Evolutionary conservation across 495 filamentous ascomycete species (phyloP).

Genomic region (Penicillium bovifimosum): DNA sequence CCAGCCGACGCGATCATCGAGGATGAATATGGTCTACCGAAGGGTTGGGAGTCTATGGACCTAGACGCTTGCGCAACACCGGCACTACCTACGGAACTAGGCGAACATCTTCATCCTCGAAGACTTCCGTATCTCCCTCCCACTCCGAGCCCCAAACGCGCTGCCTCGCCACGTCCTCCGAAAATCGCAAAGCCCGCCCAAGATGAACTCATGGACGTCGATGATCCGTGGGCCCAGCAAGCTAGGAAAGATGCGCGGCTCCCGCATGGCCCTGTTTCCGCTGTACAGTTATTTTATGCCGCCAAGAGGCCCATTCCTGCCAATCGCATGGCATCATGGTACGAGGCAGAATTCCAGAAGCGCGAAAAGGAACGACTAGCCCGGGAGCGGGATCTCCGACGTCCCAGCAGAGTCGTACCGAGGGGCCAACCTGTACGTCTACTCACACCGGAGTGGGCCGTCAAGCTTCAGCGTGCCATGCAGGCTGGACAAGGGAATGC

Average conservation of each 20-base stretch:
- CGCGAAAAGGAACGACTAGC: slow-evolving; percentile 12
- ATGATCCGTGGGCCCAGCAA: slow-evolving; percentile 25
- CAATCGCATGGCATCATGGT: slow-evolving; percentile 32
- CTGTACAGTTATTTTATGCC: slow-evolving; percentile 31
- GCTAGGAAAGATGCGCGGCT: slow-evolving; percentile 9
- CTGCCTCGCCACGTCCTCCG: slow-evolving; percentile 1
- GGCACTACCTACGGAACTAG: slow-evolving; percentile 18
- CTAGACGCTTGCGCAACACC: slow-evolving; percentile 7
- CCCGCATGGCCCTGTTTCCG: slow-evolving; percentile 34
- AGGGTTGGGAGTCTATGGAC: slow-evolving; percentile 8
- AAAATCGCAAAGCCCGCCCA: not conserved
- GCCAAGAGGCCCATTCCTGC: slow-evolving; percentile 22
- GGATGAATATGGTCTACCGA: slow-evolving; percentile 1
- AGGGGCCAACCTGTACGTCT: slow-evolving; percentile 37
- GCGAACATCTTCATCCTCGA: slow-evolving; percentile 17
- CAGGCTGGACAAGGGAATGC: slow-evolving; percentile 12
- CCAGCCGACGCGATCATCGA: not conserved
- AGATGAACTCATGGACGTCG: slow-evolving; percentile 12
- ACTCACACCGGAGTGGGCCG: slow-evolving; percentile 43
- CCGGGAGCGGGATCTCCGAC: slow-evolving; percentile 9
- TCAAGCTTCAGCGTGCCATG: slow-evolving; percentile 32
- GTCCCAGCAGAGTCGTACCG: slow-evolving; percentile 18
- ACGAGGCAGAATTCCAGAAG: slow-evolving; percentile 26
- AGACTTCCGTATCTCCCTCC: slow-evolving; percentile 5
- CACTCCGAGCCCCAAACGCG: not conserved